phyloP scores from a whole-genome alignment of 139 green algal genomes.

The Chlamydomonas urium region DNA sequence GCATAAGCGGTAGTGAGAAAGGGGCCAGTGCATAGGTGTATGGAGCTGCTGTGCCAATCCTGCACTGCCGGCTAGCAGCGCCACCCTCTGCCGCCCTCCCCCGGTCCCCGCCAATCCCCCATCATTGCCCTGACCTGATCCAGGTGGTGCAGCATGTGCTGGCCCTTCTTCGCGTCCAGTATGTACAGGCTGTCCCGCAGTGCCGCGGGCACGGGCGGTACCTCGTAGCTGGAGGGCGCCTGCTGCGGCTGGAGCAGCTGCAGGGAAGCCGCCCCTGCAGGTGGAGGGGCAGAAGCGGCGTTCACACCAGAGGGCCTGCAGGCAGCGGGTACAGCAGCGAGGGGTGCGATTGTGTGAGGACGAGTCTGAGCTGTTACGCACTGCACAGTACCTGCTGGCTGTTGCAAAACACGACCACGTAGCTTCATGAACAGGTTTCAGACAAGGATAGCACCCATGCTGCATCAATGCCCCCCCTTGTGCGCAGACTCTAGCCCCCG shows the following conservation, averaged over 20 bases:
- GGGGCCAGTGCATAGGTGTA: not conserved
- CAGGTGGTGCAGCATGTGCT: slow-evolving; percentile 7
- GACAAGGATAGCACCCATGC: not conserved
- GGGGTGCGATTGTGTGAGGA: not conserved
- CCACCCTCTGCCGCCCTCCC: not conserved
- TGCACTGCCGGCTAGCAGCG: not conserved
- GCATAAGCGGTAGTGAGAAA: not conserved
- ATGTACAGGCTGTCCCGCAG: slow-evolving; percentile 18
- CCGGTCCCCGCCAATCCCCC: not conserved
- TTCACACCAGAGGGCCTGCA: not conserved
- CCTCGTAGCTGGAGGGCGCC: too few relatives aligned
- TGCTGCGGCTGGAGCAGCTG: not conserved
- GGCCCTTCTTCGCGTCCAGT: slow-evolving; percentile 20
- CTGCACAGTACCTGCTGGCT: not conserved
- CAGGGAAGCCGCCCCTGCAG: not conserved
- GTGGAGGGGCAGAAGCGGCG: too few relatives aligned
- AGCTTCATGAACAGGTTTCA: not conserved
- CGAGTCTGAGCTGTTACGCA: not conserved
- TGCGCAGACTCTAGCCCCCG: too few relatives aligned
- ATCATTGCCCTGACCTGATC: slow-evolving; percentile 11
- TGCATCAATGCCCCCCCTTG: not conserved
- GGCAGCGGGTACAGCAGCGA: not conserved
- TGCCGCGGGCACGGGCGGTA: slow-evolving; percentile 12
- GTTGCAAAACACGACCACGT: not conserved
- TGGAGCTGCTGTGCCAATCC: not conserved